A percentile compares a stretch with the other conserved stretches of the same genome.
Evolutionary conservation across 371 early-diverging fungal species (phyloP).

Genomic region (Blakeslea trispora): DNA sequence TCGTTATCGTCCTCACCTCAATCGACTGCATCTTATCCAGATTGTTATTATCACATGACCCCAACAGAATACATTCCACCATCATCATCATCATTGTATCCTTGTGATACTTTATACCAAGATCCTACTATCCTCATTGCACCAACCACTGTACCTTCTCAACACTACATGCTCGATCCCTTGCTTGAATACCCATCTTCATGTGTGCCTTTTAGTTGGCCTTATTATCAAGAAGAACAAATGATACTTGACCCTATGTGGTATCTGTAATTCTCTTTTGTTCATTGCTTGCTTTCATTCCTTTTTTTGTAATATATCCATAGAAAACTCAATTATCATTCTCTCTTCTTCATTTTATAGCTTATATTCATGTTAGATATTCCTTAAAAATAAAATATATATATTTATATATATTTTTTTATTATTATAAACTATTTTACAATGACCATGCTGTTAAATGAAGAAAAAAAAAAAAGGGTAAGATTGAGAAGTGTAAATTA

Average conservation of each 20-base stretch:
- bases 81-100: neutral
- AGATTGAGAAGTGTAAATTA: too few relatives aligned
- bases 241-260: constrained; percentile 7
- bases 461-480: too few relatives aligned
- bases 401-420: too few relatives aligned
- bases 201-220: neutral
- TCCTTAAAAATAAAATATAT: too few relatives aligned
- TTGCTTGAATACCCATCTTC: neutral
- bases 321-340: too few relatives aligned
- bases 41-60: neutral
- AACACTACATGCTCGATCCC: neutral
- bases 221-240: constrained; percentile 5
- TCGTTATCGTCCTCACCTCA: neutral
- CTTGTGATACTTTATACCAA: neutral
- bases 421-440: too few relatives aligned
- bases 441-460: too few relatives aligned
- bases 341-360: too few relatives aligned
- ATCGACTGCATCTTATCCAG: neutral
- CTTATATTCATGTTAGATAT: too few relatives aligned
- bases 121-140: neutral
- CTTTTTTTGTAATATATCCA: too few relatives aligned
- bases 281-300: too few relatives aligned
- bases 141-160: neutral
- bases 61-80: neutral
- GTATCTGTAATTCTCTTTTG: neutral